Conservation (phyloP, 805 yeast genomes). For the Candida bentonensis region DNA sequence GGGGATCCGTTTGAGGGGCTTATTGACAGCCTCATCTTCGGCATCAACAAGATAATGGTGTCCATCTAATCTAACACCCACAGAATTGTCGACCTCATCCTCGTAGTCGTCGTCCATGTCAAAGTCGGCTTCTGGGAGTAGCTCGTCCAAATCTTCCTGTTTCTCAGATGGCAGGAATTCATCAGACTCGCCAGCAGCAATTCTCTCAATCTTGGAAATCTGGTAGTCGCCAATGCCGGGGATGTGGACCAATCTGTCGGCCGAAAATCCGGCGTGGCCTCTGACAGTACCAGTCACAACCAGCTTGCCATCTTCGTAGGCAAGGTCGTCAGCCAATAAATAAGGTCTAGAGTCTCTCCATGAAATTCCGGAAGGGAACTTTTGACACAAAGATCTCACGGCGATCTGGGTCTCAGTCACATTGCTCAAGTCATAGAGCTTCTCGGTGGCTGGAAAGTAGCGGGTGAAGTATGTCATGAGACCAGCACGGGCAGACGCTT, state of each 20-base stretch:
- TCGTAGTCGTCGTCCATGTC: conserved; percentile 19
- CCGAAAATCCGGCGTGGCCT: conserved; percentile 62
- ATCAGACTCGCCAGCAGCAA: conserved; percentile 20
- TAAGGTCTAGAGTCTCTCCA: conserved; percentile 96
- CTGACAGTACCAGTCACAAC: conserved; percentile 73
- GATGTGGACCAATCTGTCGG: conserved; percentile 66
- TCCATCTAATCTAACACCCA: conserved; percentile 45
- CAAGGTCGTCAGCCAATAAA: conserved; percentile 55
- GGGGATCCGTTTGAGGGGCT: conserved; percentile 33
- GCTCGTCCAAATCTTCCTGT: conserved; percentile 18
- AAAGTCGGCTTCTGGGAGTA: conserved; percentile 11
- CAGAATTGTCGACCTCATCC: conserved; percentile 16
- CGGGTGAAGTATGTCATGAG: conserved; percentile 53
- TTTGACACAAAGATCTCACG: conserved; percentile 67
- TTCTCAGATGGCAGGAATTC: conserved; percentile 21
- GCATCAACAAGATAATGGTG: conserved; percentile 28
- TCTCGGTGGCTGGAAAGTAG: conserved; percentile 71
- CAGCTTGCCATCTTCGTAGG: conserved; percentile 29
- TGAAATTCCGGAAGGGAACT: conserved; percentile 65
- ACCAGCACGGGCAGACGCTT: conserved; percentile 52
- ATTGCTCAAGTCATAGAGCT: conserved; percentile 55
- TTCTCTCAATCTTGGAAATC: conserved; percentile 45
- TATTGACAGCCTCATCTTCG: conserved; percentile 15
- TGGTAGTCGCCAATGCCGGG: conserved; percentile 88
- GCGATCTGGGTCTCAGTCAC: conserved; percentile 59